Evolutionary conservation across 2,329 filamentous ascomycete genomes (phyloP).

Genomic region (Talaromyces sp.): DNA sequence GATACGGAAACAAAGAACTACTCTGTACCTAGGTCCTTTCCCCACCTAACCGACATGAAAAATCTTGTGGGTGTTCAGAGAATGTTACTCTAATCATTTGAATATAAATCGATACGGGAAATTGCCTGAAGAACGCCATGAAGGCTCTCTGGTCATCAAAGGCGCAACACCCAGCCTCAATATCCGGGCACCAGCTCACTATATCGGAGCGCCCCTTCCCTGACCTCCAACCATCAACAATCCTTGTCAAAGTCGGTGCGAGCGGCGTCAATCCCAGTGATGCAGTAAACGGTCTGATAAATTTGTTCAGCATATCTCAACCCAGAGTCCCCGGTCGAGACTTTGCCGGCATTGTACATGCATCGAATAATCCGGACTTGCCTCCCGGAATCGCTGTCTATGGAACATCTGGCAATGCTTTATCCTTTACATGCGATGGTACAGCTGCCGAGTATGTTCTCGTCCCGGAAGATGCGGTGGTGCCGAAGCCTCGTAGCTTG

Average conservation of each 20-base stretch:
- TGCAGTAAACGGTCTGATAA: not conserved
- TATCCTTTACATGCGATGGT: slow-evolving; percentile 25
- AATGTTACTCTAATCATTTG: too few species aligned
- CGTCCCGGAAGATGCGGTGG: slow-evolving; percentile 10
- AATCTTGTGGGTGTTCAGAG: too few species aligned
- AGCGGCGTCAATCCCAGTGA: slow-evolving; percentile 3
- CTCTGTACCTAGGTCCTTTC: too few species aligned
- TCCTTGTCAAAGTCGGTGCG: not conserved
- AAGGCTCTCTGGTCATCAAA: not conserved
- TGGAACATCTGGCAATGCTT: slow-evolving; percentile 25
- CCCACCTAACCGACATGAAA: too few species aligned
- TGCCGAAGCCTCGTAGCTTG: slow-evolving; percentile 20
- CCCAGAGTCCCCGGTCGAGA: slow-evolving; percentile 28
- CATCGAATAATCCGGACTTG: slow-evolving; percentile 17
- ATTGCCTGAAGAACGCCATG: too few species aligned
- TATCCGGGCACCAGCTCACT: not conserved
- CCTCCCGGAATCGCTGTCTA: slow-evolving; percentile 26
- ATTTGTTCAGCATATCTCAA: not conserved
- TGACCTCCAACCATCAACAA: not conserved
- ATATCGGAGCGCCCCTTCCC: not conserved
- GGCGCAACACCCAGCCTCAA: not conserved
- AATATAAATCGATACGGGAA: too few species aligned
- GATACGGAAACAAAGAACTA: too few species aligned
- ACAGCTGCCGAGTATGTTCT: slow-evolving; percentile 8
- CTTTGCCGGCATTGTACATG: slow-evolving; percentile 26